A percentile compares a stretch with the other conserved stretches of the same genome.
Evolutionary conservation across 2,329 filamentous ascomycete genomes (phyloP).

Genomic region (Colletotrichum scovillei): DNA sequence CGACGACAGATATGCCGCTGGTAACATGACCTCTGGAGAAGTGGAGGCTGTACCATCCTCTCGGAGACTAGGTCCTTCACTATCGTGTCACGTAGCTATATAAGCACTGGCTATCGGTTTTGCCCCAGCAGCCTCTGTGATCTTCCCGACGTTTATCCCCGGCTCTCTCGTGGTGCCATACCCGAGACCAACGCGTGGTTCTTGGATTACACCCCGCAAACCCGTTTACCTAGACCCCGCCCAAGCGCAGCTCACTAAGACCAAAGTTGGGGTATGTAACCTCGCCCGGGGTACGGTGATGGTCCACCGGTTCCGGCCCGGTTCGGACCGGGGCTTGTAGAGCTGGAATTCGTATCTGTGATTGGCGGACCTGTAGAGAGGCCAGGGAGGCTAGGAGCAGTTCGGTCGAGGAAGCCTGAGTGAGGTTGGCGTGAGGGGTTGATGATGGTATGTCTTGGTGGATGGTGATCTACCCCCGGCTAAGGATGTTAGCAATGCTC

Average conservation of each 20-base stretch:
- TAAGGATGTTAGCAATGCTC: neutral
- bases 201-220: slow-evolving; percentile 19
- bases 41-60: neutral
- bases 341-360: slow-evolving; percentile 1
- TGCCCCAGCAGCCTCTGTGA: no score
- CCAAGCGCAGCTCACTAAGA: slow-evolving; percentile 9
- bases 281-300: slow-evolving; percentile 15
- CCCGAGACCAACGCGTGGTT: neutral
- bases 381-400: neutral
- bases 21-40: slow-evolving; percentile 1
- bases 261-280: slow-evolving; percentile 29
- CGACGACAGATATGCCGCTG: neutral
- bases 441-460: neutral
- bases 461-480: neutral
- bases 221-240: slow-evolving; percentile 3
- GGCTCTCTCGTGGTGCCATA: neutral
- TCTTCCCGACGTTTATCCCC: neutral
- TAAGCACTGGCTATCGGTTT: neutral
- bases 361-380: slow-evolving; percentile 6
- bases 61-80: neutral
- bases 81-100: neutral
- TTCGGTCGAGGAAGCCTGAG: neutral
- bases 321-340: slow-evolving; percentile 13
- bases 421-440: slow-evolving; percentile 18
- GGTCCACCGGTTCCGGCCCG: slow-evolving; percentile 26